Conservation (phyloP, 1,284 basidiomycete species). For the Hypsizygus ulmarius region DNA sequence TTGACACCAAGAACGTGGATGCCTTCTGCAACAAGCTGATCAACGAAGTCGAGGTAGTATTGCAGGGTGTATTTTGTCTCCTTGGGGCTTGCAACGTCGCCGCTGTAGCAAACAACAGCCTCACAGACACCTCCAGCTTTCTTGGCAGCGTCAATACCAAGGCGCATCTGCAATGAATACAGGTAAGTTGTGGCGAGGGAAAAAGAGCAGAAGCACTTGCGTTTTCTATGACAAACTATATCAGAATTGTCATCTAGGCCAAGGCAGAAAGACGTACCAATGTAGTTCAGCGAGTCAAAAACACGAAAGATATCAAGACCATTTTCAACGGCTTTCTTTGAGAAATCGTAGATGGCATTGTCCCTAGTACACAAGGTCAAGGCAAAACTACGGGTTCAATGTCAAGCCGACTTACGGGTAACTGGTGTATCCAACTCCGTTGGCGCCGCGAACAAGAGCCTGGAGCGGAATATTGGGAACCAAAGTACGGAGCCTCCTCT, state of each 20-base stretch:
- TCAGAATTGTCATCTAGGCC: slow-evolving; percentile 9
- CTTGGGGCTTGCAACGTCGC: slow-evolving; percentile 93
- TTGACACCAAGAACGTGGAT: slow-evolving; percentile 99
- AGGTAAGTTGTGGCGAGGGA: not conserved
- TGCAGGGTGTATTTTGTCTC: slow-evolving; percentile 98
- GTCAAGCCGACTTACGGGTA: slow-evolving; percentile 76
- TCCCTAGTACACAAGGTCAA: slow-evolving; percentile 51
- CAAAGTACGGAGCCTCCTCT: slow-evolving; percentile 91
- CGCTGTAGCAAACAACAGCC: slow-evolving; percentile 98
- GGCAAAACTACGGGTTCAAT: not conserved
- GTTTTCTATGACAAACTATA: slow-evolving; percentile 48
- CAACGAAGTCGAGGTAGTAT: slow-evolving; percentile 97
- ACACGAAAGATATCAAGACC: slow-evolving; percentile 99
- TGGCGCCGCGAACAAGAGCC: slow-evolving; percentile 97
- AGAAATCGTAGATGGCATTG: slow-evolving; percentile 99
- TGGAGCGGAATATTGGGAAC: slow-evolving; percentile 99
- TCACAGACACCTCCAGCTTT: slow-evolving; percentile 98
- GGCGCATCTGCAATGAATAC: slow-evolving; percentile 68
- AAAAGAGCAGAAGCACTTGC: slow-evolving; percentile 35
- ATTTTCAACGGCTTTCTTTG: slow-evolving; percentile 97
- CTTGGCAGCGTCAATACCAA: slow-evolving; percentile 99
- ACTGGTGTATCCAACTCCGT: slow-evolving; percentile 98
- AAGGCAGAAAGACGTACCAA: slow-evolving; percentile 55
- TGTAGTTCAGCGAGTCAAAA: slow-evolving; percentile 98
- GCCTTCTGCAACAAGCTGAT: slow-evolving; percentile 91